Conservation (phyloP, 1,284 basidiomycete species). For the Neolentinus lepideus region DNA sequence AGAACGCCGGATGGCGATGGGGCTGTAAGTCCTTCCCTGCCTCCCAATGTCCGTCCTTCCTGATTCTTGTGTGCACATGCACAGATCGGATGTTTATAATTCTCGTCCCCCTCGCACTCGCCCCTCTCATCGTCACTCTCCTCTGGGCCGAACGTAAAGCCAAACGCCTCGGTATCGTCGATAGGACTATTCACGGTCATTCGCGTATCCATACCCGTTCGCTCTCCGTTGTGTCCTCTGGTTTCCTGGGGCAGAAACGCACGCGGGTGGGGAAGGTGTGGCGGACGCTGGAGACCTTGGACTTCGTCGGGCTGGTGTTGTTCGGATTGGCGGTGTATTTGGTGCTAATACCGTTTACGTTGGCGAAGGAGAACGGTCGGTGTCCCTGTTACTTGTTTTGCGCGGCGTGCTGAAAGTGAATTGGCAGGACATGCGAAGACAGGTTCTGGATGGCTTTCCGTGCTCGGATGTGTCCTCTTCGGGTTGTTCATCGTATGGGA, state of each 20-base stretch:
- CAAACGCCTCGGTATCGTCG: slow-evolving; percentile 39
- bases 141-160: slow-evolving; percentile 68
- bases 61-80: too few relatives aligned
- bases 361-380: slow-evolving; percentile 15
- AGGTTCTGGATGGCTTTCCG: neutral
- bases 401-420: neutral
- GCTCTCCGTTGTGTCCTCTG: slow-evolving; percentile 2
- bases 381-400: neutral
- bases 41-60: neutral
- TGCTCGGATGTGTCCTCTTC: neutral
- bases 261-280: slow-evolving; percentile 17
- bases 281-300: slow-evolving; percentile 39
- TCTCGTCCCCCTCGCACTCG: slow-evolving; percentile 45
- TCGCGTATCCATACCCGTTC: neutral
- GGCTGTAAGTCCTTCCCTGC: slow-evolving; percentile 38
- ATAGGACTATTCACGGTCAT: slow-evolving; percentile 6
- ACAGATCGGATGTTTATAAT: slow-evolving; percentile 66
- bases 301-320: slow-evolving; percentile 52
- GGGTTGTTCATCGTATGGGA: slow-evolving; percentile 40
- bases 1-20: slow-evolving; percentile 64
- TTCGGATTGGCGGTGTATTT: slow-evolving; percentile 44
- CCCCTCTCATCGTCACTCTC: slow-evolving; percentile 57
- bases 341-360: slow-evolving; percentile 54
- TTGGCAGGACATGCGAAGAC: neutral
- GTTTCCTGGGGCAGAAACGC: neutral